A percentile compares a stretch with the other conserved stretches of the same genome.
Conservation (phyloP, 192 early-diverging fungal species). For the Umbelopsis sp. region DNA sequence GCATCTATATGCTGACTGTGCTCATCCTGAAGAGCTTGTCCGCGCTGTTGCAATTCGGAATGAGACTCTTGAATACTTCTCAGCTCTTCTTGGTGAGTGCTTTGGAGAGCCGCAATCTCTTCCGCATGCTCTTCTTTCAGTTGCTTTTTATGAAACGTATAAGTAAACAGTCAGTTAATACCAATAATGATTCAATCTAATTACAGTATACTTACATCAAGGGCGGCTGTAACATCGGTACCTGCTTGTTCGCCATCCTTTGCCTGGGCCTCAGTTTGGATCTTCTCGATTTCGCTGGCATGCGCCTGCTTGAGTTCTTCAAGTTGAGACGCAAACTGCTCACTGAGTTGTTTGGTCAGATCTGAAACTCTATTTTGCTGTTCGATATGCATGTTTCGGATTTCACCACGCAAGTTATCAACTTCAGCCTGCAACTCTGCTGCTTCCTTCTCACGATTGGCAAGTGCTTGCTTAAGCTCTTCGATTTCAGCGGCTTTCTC, state of each 20-base stretch:
- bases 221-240: neutral
- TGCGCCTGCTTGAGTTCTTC: conserved; percentile 1
- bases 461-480: neutral
- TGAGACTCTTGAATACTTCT: neutral
- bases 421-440: neutral
- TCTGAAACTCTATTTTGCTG: conserved; percentile 10
- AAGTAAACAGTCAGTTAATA: too few species aligned
- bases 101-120: neutral
- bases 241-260: neutral
- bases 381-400: neutral
- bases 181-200: too few species aligned
- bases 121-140: neutral
- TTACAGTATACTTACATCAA: neutral
- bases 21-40: conserved; percentile 1
- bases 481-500: neutral
- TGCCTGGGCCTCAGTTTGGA: neutral
- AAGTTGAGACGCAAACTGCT: neutral
- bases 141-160: neutral
- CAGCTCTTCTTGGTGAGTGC: neutral
- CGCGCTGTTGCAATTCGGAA: neutral
- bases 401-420: conserved; percentile 13
- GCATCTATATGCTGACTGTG: neutral
- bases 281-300: conserved; percentile 10
- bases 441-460: neutral
- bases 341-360: conserved; percentile 13